These are phyloP conservation scores for Closterium sp. DNA, from an alignment of 139 green algal species.

Conservation along the genomic window DNA sequence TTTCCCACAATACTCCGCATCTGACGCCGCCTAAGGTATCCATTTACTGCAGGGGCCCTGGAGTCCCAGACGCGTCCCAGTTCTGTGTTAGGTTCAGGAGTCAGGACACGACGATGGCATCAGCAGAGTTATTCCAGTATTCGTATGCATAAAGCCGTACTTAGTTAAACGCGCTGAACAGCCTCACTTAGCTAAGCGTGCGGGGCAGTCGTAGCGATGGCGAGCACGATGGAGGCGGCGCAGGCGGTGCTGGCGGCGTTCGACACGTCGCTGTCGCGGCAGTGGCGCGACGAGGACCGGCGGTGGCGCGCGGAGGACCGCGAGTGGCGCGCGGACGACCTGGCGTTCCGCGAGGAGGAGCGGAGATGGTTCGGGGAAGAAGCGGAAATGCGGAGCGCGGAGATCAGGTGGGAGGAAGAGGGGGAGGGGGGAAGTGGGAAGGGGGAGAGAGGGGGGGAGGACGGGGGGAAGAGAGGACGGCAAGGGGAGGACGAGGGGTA, in stretches of 20 bases:
- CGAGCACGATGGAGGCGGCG: slow-evolving; percentile 35
- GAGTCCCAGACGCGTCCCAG: no score
- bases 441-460: no score
- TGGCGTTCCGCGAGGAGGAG: slow-evolving; percentile 37
- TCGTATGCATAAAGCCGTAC: no score
- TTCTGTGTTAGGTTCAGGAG: no score
- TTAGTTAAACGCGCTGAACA: no score
- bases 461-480: no score
- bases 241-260: slow-evolving; percentile 38
- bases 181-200: background rate
- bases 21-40: no score
- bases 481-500: background rate
- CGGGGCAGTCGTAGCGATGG: background rate
- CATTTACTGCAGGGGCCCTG: no score
- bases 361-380: slow-evolving; percentile 9
- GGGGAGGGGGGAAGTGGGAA: background rate
- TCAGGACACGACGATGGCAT: no score
- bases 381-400: slow-evolving; percentile 15
- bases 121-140: no score
- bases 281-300: slow-evolving; percentile 40
- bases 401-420: background rate
- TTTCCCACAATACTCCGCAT: no score
- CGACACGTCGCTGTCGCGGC: slow-evolving; percentile 30
- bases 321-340: slow-evolving; percentile 27
- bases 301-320: slow-evolving; percentile 29